phyloP scores from a whole-genome alignment of 2,329 filamentous ascomycete genomes.

The Metarhizium rileyi region DNA sequence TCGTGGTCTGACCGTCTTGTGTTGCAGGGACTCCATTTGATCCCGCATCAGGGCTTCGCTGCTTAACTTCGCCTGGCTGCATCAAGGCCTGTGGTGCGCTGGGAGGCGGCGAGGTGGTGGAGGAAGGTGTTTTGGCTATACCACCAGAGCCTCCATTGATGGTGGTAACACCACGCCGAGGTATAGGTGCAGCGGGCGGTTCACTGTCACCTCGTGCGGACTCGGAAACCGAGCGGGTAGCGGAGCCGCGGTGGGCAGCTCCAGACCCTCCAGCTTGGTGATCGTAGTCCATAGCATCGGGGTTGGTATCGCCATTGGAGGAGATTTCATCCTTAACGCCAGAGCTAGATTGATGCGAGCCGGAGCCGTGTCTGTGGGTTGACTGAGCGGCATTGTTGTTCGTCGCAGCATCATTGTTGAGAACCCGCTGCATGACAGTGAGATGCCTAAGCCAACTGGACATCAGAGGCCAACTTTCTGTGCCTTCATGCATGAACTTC shows the following conservation, averaged over 20 bases:
- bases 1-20: constrained; percentile 25
- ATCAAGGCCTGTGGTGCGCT: constrained; percentile 14
- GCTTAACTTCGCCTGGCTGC: constrained; percentile 25
- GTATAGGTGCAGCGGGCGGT: constrained; percentile 33
- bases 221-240: constrained; percentile 27
- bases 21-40: constrained; percentile 21
- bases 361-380: constrained; percentile 20
- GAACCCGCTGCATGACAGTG: constrained; percentile 51
- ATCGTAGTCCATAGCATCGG: constrained; percentile 50
- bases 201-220: constrained; percentile 42
- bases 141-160: constrained; percentile 48
- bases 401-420: constrained; percentile 40
- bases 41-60: constrained; percentile 22
- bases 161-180: constrained; percentile 45
- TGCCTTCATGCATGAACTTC: constrained; percentile 48
- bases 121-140: constrained; percentile 36
- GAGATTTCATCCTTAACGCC: constrained; percentile 43
- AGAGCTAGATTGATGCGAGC: constrained; percentile 18
- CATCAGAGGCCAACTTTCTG: constrained; percentile 50
- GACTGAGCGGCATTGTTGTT: constrained; percentile 10
- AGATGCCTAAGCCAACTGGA: constrained; percentile 51
- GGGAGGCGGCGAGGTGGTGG: constrained; percentile 33
- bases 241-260: constrained; percentile 20
- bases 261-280: constrained; percentile 23
- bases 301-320: constrained; percentile 45